Evolutionary conservation across 176 grass and related monocot species (phyloP), one percentile per base, ranked within the genome.

Genomic region (Ensete ventricosum): DNA sequence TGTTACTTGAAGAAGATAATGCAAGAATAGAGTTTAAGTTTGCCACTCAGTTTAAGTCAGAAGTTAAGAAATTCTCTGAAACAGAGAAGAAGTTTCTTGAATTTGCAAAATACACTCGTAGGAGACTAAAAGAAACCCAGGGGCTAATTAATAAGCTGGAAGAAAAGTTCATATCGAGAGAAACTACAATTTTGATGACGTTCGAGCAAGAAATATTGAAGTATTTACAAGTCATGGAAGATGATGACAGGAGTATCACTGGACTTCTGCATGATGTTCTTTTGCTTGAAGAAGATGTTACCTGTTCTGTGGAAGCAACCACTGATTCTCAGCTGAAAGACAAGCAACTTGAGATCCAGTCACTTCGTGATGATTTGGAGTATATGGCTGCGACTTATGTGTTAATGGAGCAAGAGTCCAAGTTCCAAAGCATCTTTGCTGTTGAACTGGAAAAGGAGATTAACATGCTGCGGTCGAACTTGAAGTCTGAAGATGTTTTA

Each of bases 191-290:
- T 23, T 84, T 81, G 82, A 76, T 74, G 24, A 79, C 69, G 59
- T 82, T 92, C 53, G 87, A 89, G 73, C 79, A 87, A 78, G 90
- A 89, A 70, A 85, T 82, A 81, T 64, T 74, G 52, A 83, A 85
- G 83, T 89, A 82, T 87, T 84, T 81, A 67, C 73, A 78, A 63
- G 54, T 87, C 34, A 77, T 89, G 77, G 77, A 83, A 81, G 87
- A 92, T 55, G 84, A 88, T 71, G 87, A 92, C 81, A 73, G 85
- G 55, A 66, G 58, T 80, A 87, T 89, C 65, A 20, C 69, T 76
- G 80, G 77, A 48, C 73, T 92, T 85, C 82, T 79, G 84, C 57
- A 21, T 73, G 74, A 62, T 64, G 50, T 85, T 70, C 62, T 76
- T 75, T 87, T 82, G 73, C 82, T 83, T 81, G 64, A 84, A 67